phyloP scores from a whole-genome alignment of 768 basidiomycete genomes.

The Pleurotus platypus region DNA sequence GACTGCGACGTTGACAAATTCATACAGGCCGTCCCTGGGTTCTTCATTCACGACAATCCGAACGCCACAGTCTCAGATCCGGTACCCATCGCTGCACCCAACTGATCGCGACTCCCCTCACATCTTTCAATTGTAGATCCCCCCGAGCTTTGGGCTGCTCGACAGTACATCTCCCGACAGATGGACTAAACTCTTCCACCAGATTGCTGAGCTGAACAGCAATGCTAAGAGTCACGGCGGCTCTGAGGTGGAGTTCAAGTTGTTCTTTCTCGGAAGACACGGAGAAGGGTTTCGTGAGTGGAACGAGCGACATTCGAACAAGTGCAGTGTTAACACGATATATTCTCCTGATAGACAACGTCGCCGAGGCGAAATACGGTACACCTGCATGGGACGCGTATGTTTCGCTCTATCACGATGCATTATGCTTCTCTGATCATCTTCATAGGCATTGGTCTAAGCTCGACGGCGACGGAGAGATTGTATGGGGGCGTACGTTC shows the following conservation, averaged over 20 bases:
- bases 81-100: constrained; percentile 16
- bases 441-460: constrained; percentile 57
- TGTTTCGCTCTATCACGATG: constrained; percentile 15
- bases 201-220: constrained; percentile 46
- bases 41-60: constrained; percentile 39
- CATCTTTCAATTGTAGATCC: constrained; percentile 35
- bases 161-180: constrained; percentile 39
- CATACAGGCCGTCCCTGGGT: constrained; percentile 32
- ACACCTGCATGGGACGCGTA: constrained; percentile 59
- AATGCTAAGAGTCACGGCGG: constrained; percentile 19
- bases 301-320: constrained; percentile 1
- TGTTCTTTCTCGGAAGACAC: constrained; percentile 65
- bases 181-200: constrained; percentile 43
- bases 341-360: constrained; percentile 50
- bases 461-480: constrained; percentile 58
- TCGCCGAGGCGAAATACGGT: constrained; percentile 57
- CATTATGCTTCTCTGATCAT: neutral
- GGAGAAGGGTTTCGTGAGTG: constrained; percentile 70
- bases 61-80: constrained; percentile 23
- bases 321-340: neutral
- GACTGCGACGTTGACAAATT: neutral
- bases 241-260: constrained; percentile 46
- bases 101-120: neutral
- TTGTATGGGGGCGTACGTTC: constrained; percentile 71
- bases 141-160: constrained; percentile 54